Evolutionary conservation across 257 asterid genomes (phyloP).

Genomic region (Nicotiana sylvestris): DNA sequence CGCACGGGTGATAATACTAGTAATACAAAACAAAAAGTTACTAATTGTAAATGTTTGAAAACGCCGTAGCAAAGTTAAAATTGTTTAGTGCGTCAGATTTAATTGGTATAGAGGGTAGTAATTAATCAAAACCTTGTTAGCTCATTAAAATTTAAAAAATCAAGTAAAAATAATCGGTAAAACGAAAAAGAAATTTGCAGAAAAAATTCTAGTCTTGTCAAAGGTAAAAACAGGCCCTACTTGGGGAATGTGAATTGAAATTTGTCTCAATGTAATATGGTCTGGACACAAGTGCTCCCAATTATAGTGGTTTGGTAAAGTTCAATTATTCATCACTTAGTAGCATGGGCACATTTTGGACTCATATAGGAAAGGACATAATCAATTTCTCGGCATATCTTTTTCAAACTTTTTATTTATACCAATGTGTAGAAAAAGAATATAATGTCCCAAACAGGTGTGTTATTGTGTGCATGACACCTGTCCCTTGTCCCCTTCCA

Average conservation of each 20-base stretch:
- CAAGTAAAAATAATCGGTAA: not conserved
- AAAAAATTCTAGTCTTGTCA: not conserved
- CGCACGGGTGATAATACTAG: no score
- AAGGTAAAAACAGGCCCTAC: not conserved
- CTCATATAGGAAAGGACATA: not conserved
- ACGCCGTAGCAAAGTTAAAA: no score
- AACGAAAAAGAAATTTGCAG: not conserved
- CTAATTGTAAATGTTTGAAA: no score
- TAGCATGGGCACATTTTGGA: not conserved
- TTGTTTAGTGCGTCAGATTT: not conserved
- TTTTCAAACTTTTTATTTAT: not conserved
- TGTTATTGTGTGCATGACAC: not conserved
- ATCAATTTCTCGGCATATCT: not conserved
- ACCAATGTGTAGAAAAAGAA: not conserved
- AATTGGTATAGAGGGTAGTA: not conserved
- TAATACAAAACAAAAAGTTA: no score
- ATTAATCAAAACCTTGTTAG: not conserved
- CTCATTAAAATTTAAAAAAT: not conserved
- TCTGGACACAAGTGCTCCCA: constrained; percentile 3
- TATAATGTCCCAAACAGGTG: not conserved
- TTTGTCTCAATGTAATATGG: not conserved
- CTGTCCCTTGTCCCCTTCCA: not conserved
- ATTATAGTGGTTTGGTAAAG: not conserved
- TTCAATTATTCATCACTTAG: not conserved
- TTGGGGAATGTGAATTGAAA: not conserved